Evolutionary conservation across 2,329 filamentous ascomycete genomes (phyloP).

Genomic region (Verticillium klebahnii): DNA sequence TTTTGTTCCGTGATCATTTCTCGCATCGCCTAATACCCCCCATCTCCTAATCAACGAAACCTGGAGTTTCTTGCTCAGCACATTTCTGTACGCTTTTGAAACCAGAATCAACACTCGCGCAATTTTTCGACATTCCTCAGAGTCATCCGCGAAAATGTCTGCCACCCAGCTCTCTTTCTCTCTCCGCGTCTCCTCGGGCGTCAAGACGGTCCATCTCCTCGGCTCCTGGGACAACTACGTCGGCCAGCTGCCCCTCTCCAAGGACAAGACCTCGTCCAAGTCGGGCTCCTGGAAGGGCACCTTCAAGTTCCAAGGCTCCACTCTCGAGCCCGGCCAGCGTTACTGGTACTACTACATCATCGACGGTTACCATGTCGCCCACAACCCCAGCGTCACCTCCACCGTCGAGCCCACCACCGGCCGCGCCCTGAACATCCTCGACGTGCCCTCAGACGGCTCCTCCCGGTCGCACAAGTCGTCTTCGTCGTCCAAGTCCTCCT

Average conservation of each 20-base stretch:
- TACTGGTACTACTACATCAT: slow-evolving; percentile 99
- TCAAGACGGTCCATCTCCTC: slow-evolving; percentile 96
- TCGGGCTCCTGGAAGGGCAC: slow-evolving; percentile 91
- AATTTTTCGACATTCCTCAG: slow-evolving; percentile 4
- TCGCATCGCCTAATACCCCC: slow-evolving; percentile 29
- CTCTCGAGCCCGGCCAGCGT: slow-evolving; percentile 80
- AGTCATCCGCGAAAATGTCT: slow-evolving; percentile 60
- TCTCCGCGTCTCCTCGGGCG: slow-evolving; percentile 90
- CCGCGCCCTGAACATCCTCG: slow-evolving; percentile 95
- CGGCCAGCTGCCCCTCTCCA: slow-evolving; percentile 89
- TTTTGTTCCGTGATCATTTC: slow-evolving; percentile 17
- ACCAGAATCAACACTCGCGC: slow-evolving; percentile 21
- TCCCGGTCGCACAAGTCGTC: slow-evolving; percentile 36
- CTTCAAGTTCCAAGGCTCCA: slow-evolving; percentile 88
- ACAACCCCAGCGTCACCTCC: slow-evolving; percentile 86
- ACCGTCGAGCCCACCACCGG: slow-evolving; percentile 94
- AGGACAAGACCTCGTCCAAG: slow-evolving; percentile 78
- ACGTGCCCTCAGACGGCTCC: slow-evolving; percentile 61
- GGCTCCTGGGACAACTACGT: slow-evolving; percentile 98
- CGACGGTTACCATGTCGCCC: slow-evolving; percentile 95
- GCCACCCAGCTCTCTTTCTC: slow-evolving; percentile 91
- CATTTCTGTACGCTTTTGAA: slow-evolving; percentile 8
- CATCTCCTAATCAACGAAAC: slow-evolving; percentile 40
- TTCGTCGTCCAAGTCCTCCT: slow-evolving; percentile 36
- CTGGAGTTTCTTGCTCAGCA: slow-evolving; percentile 54